These are phyloP conservation scores for Colletotrichum brevisporum DNA, from an alignment of 2,329 filamentous ascomycete species.

Conservation along the genomic window DNA sequence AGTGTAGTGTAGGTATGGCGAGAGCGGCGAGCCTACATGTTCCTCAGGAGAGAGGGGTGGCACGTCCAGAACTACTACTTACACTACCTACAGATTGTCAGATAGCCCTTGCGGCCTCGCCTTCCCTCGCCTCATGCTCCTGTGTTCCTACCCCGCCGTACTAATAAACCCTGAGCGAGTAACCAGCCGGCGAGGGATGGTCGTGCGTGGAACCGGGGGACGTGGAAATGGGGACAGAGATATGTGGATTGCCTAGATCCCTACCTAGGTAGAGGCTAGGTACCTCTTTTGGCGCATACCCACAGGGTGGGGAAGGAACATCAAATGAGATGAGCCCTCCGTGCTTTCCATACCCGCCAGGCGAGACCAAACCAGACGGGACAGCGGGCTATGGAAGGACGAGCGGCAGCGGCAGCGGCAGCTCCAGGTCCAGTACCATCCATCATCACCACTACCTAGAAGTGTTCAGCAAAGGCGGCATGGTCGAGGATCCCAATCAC, in stretches of 20 bases:
- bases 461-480: constrained; percentile 52
- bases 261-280: too few species aligned
- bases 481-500: constrained; percentile 43
- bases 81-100: too few species aligned
- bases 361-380: constrained; percentile 43
- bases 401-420: too few species aligned
- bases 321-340: constrained; percentile 30
- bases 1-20: too few species aligned
- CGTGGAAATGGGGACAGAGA: background rate
- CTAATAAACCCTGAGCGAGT: background rate
- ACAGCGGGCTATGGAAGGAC: background rate
- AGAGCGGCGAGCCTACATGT: too few species aligned
- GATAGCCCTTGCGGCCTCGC: too few species aligned
- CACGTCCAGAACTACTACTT: background rate
- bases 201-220: background rate
- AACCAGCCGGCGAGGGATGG: background rate
- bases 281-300: background rate
- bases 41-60: too few species aligned
- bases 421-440: background rate
- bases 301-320: background rate
- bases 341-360: constrained; percentile 25
- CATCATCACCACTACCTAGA: constrained; percentile 25
- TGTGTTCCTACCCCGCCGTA: background rate
- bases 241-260: too few species aligned
- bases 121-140: constrained; percentile 11